phyloP scores from a whole-genome alignment of 1,284 basidiomycete species.

The Coniferiporia sulphurascens region DNA sequence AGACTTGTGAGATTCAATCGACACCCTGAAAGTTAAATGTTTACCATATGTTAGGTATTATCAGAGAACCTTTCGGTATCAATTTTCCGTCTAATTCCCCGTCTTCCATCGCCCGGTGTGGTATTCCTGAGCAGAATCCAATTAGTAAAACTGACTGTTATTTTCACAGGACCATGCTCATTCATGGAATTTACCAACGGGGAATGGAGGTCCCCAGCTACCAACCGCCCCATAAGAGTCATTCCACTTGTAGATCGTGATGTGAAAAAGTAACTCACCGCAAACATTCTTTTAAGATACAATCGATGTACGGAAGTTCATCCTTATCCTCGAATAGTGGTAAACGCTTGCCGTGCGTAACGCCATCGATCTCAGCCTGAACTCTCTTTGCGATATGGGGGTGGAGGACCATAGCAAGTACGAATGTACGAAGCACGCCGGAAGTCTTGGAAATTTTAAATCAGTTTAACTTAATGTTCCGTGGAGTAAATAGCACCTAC shows the following conservation, averaged over 20 bases:
- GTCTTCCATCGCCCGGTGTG: conserved; percentile 10
- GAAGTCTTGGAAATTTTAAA: not conserved
- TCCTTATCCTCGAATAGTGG: conserved; percentile 22
- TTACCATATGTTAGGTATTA: conserved; percentile 14
- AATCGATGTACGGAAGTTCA: conserved; percentile 8
- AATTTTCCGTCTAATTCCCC: not conserved
- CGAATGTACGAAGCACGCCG: conserved; percentile 8
- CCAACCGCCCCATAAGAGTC: not conserved
- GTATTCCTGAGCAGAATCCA: not conserved
- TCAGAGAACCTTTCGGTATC: conserved; percentile 10
- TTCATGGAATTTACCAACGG: not conserved
- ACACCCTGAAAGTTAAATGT: not conserved
- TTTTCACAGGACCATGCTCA: not conserved
- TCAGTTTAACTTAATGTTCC: not conserved
- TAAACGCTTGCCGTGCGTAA: conserved; percentile 15
- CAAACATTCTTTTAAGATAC: conserved; percentile 11
- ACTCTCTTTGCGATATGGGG: conserved; percentile 12
- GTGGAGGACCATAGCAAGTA: conserved; percentile 19
- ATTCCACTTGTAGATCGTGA: not conserved
- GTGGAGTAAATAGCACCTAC: not conserved
- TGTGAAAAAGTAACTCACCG: not conserved
- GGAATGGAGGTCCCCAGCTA: conserved; percentile 10
- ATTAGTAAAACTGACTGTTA: not conserved
- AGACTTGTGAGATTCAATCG: not conserved
- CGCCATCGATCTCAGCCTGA: conserved; percentile 16